Percentiles rank a stretch among this genome's conserved stretches.
Evolutionary conservation across 495 filamentous ascomycete species (phyloP).

Genomic region (Talaromyces thailandensis): DNA sequence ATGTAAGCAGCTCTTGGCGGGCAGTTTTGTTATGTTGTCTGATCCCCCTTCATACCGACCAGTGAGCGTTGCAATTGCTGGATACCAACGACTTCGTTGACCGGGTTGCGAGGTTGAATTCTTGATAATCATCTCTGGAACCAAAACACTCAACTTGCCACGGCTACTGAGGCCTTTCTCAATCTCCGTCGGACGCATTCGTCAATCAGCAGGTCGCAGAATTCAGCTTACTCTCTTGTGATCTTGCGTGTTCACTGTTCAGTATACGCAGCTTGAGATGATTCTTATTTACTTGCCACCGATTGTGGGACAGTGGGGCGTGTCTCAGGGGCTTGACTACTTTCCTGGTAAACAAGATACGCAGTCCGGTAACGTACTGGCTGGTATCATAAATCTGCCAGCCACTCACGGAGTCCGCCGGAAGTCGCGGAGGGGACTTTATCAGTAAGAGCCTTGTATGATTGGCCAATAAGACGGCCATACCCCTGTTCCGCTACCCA

Average conservation of each 20-base stretch:
- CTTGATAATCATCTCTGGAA: background rate
- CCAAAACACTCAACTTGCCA: background rate
- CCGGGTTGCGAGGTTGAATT: background rate
- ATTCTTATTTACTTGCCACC: background rate
- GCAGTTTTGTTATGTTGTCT: background rate
- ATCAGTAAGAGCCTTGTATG: background rate
- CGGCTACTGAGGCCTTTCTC: too few relatives aligned
- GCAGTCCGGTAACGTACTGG: background rate
- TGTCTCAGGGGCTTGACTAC: conserved; percentile 3
- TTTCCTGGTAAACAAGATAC: background rate
- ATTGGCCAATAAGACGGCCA: background rate
- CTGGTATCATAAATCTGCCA: background rate
- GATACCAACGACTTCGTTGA: background rate
- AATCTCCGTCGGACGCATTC: background rate
- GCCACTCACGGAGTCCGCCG: background rate
- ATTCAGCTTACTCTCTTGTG: background rate
- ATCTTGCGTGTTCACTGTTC: background rate
- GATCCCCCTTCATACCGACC: background rate
- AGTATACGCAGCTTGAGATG: background rate
- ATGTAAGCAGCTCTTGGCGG: background rate
- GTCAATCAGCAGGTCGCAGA: background rate
- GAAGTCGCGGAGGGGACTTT: background rate
- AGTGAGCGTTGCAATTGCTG: background rate
- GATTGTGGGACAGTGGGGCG: background rate
- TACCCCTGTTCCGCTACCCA: background rate